Conservation (phyloP, 495 filamentous ascomycete genomes). For the Annulohypoxylon maeteangense region DNA sequence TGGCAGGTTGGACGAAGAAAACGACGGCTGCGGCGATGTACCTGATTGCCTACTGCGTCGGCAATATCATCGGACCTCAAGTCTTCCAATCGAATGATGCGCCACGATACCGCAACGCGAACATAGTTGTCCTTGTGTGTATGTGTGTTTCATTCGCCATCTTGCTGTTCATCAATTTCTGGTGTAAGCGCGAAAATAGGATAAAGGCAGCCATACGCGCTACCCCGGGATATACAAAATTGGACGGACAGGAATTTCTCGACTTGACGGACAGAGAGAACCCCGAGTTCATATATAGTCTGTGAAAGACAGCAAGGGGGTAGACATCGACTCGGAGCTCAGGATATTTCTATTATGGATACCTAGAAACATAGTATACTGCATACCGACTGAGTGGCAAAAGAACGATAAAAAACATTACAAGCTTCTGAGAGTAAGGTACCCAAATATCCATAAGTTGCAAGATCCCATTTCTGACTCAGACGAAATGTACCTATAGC, state of each 20-base stretch:
- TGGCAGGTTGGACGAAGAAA: conserved; percentile 80
- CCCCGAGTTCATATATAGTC: conserved; percentile 71
- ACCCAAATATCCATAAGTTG: too few relatives aligned
- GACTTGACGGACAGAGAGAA: conserved; percentile 78
- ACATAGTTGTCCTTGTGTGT: conserved; percentile 75
- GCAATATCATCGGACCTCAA: conserved; percentile 63
- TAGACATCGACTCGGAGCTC: neutral
- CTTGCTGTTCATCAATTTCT: conserved; percentile 70
- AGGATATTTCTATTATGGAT: neutral
- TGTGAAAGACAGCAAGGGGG: conserved; percentile 49
- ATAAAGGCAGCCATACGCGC: conserved; percentile 66
- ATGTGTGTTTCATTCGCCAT: conserved; percentile 65
- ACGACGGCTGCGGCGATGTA: conserved; percentile 77
- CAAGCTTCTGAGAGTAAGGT: too few relatives aligned
- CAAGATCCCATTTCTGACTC: conserved; percentile 16
- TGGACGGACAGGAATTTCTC: conserved; percentile 73
- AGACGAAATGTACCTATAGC: neutral
- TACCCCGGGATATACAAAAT: conserved; percentile 67
- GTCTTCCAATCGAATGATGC: conserved; percentile 53
- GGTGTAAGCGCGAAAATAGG: conserved; percentile 69
- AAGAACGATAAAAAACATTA: too few relatives aligned
- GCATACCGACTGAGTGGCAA: neutral
- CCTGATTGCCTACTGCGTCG: conserved; percentile 72
- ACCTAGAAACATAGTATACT: neutral
- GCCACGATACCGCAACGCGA: conserved; percentile 72